Conservation (phyloP, 2,329 filamentous ascomycete genomes). For the Trichoderma atrobrunneum region DNA sequence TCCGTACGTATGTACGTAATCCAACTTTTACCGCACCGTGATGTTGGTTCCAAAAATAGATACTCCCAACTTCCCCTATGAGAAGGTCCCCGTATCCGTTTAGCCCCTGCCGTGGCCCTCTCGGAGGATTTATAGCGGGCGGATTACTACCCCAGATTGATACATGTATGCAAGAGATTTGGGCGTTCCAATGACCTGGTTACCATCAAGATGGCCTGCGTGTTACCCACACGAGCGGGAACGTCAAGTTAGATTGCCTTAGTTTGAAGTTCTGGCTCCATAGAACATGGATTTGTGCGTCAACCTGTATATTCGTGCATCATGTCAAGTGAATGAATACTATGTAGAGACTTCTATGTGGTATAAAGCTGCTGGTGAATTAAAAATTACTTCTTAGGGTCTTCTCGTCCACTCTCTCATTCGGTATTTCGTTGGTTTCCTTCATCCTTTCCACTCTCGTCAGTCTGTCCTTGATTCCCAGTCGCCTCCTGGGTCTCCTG, state of each 20-base stretch:
- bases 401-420: background rate
- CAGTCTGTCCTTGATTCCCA: background rate
- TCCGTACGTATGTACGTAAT: background rate
- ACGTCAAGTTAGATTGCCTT: background rate
- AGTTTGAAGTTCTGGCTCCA: background rate
- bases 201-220: background rate
- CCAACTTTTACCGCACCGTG: background rate
- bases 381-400: background rate
- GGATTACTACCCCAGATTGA: background rate
- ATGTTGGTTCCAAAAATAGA: conserved; percentile 1
- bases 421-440: background rate
- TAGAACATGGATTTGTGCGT: background rate
- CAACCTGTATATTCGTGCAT: background rate
- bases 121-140: background rate
- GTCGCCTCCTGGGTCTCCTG: background rate
- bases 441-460: background rate
- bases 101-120: background rate
- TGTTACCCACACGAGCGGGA: background rate
- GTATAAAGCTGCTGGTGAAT: background rate
- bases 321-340: background rate
- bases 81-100: background rate
- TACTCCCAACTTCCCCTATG: background rate
- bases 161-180: background rate
- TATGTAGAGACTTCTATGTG: background rate
- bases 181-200: background rate